Evolutionary conservation across 257 asterid species (phyloP), one percentile per base, ranked within the genome.

Genomic region (Nicotiana obtusifolia): DNA sequence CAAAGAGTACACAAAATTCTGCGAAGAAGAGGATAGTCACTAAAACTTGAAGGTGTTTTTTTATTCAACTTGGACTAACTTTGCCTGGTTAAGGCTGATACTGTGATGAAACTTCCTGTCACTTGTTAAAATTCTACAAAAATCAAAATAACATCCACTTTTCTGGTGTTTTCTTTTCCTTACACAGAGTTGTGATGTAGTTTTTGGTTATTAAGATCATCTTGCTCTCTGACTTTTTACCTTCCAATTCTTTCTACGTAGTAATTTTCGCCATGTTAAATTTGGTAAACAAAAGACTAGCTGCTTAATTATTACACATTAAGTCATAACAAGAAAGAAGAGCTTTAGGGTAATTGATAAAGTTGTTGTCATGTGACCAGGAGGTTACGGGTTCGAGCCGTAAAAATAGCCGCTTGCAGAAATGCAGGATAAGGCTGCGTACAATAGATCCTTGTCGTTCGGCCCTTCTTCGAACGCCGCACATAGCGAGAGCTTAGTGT

Each of bases 21-120:
- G 99, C 82, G 97, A 93, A 88, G 97, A 95, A 85, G 99, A 95
- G 88, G 95, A 92, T 75, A 91, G 17, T 7, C 78, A 73, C 14
- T 73, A 8, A 47, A 71, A 44, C 60, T 91, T 81, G 56, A 92
- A 64, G 92, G 91, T 66, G 89, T 53, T 87, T 79, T 28, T 11
- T 19, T 60, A 41, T 52, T 64, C 84, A 5, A 14, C 37, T 37
- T 49, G 28, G 28, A 81, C 81, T 82, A 80, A 68, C 78, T 80
- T 82, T 59, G 47, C 83, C 85, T 67, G 77, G 11, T 62, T 61
- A 30, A 13, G 75, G 80, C 16, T 28, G 53, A 35, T 60, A 35
- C 13, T n/a, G 15, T 78, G 24, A 57, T 26, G 5, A 26, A 57
- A 20, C 81, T 33, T 19, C 30, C 31, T 33, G 67, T 78, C 33